phyloP scores from a whole-genome alignment of 78 protist genomes.

The Guillardia theta region DNA sequence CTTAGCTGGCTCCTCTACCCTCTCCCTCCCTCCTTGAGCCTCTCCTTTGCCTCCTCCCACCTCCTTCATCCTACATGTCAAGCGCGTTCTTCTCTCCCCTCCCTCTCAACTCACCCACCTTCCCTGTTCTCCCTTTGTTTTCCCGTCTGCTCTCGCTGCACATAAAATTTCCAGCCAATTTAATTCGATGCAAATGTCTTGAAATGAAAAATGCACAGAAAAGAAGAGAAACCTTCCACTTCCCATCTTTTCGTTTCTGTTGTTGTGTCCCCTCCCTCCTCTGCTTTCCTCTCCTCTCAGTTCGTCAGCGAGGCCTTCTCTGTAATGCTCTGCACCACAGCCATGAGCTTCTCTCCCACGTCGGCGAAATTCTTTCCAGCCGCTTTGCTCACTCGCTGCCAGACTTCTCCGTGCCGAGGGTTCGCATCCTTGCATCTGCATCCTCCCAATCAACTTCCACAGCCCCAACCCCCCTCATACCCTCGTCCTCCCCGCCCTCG shows the following conservation, averaged over 20 bases:
- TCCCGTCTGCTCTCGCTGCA: background rate
- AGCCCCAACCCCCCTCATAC: too few species aligned
- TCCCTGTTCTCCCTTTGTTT: background rate
- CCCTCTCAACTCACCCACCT: background rate
- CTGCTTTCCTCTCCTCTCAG: background rate
- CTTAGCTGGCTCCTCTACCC: background rate
- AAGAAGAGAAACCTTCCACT: too few species aligned
- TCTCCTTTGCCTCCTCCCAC: background rate
- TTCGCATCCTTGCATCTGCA: constrained; percentile 10
- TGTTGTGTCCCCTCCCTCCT: background rate
- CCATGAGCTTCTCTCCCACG: background rate
- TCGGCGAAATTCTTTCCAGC: background rate
- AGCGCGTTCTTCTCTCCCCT: too few species aligned
- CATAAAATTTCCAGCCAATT: background rate
- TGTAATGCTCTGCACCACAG: background rate
- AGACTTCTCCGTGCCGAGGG: background rate
- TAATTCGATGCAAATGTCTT: too few species aligned
- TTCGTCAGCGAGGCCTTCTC: background rate
- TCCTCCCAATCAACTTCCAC: too few species aligned
- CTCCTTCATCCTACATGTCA: too few species aligned
- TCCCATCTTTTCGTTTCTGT: background rate
- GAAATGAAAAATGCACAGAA: too few species aligned
- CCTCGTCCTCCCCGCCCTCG: too few species aligned
- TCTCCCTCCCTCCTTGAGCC: background rate
- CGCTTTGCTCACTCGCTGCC: background rate